A percentile compares a stretch with the other conserved stretches of the same genome.
phyloP scores from a whole-genome alignment of 2,329 filamentous ascomycete genomes.

The Cladorrhinum sp. region DNA sequence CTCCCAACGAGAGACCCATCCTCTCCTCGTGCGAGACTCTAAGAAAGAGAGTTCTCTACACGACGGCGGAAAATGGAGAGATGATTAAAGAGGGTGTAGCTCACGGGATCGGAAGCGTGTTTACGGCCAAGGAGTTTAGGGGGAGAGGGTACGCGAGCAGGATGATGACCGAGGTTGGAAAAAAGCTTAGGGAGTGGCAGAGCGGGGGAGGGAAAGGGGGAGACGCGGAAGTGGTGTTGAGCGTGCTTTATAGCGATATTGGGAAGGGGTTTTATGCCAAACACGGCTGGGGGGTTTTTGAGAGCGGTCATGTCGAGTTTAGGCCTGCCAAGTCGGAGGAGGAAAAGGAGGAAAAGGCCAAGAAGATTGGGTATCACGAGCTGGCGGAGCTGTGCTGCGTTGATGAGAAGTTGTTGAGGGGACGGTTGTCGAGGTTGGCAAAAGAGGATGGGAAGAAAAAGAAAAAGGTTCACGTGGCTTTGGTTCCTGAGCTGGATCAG shows the following conservation, averaged over 20 bases:
- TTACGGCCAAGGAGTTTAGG: conserved; percentile 63
- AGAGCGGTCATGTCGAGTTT: conserved; percentile 69
- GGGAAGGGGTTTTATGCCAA: conserved; percentile 77
- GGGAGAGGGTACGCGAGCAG: conserved; percentile 73
- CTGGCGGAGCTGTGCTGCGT: conserved; percentile 58
- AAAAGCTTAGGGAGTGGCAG: conserved; percentile 39
- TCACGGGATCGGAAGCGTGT: conserved; percentile 80
- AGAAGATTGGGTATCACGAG: conserved; percentile 55
- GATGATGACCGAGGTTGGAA: conserved; percentile 67
- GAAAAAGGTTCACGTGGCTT: conserved; percentile 56
- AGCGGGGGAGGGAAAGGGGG: conserved; percentile 12
- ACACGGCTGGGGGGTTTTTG: conserved; percentile 72
- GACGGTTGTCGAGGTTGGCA: conserved; percentile 41
- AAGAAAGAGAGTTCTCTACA: conserved; percentile 55
- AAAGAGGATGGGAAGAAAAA: conserved; percentile 18
- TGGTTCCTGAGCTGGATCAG: conserved; percentile 65
- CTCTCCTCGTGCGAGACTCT: conserved; percentile 64
- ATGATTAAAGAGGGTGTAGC: conserved; percentile 53
- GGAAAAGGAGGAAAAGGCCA: conserved; percentile 24
- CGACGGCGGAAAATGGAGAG: conserved; percentile 26
- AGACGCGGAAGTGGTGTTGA: conserved; percentile 25
- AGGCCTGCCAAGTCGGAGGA: conserved; percentile 33
- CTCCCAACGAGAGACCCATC: conserved; percentile 47
- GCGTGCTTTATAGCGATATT: conserved; percentile 79
- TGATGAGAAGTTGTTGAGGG: conserved; percentile 62